phyloP scores from a whole-genome alignment of 305 asterid genomes.

The Striga hermonthica region DNA sequence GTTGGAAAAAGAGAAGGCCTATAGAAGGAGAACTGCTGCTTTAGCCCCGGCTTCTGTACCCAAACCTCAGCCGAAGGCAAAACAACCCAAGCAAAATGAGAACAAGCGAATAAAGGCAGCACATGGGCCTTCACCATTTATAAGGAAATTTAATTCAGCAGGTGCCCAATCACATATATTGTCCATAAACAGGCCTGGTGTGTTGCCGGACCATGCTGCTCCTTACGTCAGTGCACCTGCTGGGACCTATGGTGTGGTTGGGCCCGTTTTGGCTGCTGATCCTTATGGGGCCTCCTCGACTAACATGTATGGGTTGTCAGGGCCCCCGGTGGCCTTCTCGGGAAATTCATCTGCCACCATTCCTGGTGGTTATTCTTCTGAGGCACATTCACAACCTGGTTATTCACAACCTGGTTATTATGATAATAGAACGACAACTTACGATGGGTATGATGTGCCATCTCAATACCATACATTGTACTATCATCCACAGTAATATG shows the following conservation, averaged over 20 bases:
- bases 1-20: conserved; percentile 51
- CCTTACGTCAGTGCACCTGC: conserved; percentile 45
- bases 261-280: conserved; percentile 36
- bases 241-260: conserved; percentile 44
- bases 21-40: conserved; percentile 39
- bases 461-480: conserved; percentile 52
- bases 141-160: conserved; percentile 33
- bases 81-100: conserved; percentile 37
- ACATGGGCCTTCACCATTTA: conserved; percentile 32
- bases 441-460: conserved; percentile 47
- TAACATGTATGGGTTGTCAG: conserved; percentile 43
- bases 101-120: conserved; percentile 33
- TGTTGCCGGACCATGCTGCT: conserved; percentile 39
- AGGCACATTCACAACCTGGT: conserved; percentile 39
- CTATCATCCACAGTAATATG: conserved; percentile 47
- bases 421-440: conserved; percentile 40
- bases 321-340: conserved; percentile 38
- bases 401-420: conserved; percentile 43
- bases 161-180: conserved; percentile 36
- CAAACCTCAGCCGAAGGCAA: conserved; percentile 36
- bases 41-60: conserved; percentile 16
- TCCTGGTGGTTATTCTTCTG: conserved; percentile 37
- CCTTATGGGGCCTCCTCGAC: conserved; percentile 47
- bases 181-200: conserved; percentile 38
- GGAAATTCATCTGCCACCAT: conserved; percentile 42